Evolutionary conservation across 805 yeast species (phyloP), one percentile per base, ranked within the genome.

Genomic region (Monosporozyma unispora): DNA sequence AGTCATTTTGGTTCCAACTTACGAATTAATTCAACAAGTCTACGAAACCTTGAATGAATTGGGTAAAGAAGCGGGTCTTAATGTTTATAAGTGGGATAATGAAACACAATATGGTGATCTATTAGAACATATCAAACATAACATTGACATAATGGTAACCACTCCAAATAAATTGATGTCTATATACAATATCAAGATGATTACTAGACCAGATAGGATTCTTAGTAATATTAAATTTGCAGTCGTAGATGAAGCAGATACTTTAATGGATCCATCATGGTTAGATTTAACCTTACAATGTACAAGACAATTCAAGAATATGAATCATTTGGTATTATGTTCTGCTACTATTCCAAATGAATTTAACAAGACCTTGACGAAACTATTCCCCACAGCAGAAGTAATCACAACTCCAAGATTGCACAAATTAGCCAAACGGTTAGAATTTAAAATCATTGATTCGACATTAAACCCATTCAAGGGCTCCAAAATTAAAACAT

Each of bases 171-270:
- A 86, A 62, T 60, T 90, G 11, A 44, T 54, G 12, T 59, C 68
- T 1, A 54, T 77, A n/a, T 59, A 59, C 29, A 62, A 63, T 19
- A 69, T 70, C 12, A 54, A 63, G 27, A 63, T 62, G 58, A 59
- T 71, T 1, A 61, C 67, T 19, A 64, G 67, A 42, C 61, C 77
- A 49, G 64, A 74, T 68, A 54, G 67, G 62, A 57, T 69, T 3
- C 52, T 77, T 11, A 59, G 71, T 51, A 54, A 75, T 66, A 79
- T 83, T 4, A 72, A 74, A 25, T 83, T 76, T 59, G 72, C 84
- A 43, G 91, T 87, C 1, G 77, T 86, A 12, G 99, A 91, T 63
- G 99, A 91, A 66, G 98, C 99, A 0, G 99, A 91, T 67, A 85
- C 96, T 0, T 69, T 91, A 49, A 75, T 90, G 80, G 96, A 90